Base-by-base conservation (phyloP, 352 stramenopile species). In the Phytophthora sp. region DNA sequence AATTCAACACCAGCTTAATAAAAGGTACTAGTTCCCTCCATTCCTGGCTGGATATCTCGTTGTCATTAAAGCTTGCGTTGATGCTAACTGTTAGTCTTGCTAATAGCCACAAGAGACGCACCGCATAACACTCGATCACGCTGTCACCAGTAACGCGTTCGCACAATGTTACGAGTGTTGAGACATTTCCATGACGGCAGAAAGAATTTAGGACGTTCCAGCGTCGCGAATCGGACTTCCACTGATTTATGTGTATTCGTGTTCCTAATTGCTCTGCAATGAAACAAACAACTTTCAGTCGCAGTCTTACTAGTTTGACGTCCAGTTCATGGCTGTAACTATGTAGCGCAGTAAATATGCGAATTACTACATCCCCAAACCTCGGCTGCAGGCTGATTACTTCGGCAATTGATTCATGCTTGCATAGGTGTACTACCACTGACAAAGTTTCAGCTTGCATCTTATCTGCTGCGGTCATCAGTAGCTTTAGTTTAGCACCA, bases 241-340 rank as follows among this genome's bases (percentile, higher is more conserved):
- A 21, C 11, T 42, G 15, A 1, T 62, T 23, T 5, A 42, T 18
- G 9, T 11, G 30, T 20, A 21, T 13, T 27, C 2, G 34, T 21
- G 42, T 7, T 21, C 44, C 42, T 54, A 53, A 69, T 42, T 60
- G 44, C 15, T 69, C 61, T 8, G 35, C 52, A 37, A 58, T 12
- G 9, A 50, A 62, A 15, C 61, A 69, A n/a, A 69, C 5, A 8
- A 69, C 53, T 48, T 59, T 38, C 34, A 64, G 13, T 30, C 53
- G 48, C 31, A 27, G 17, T 21, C 8, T 48, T 17, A 44, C 37
- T 28, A 13, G 37, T 18, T 42, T 2, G 2, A 51, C 18, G 10
- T 59, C 30, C 31, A 28, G n/a, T 10, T 3, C 20, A 17, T 15
- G 11, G 2, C 6, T 31, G 18, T 28, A 13, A 11, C 27, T 24